Percentiles rank a stretch among this genome's conserved stretches.
phyloP scores from a whole-genome alignment of 306 rosid species.

The Casuarina glauca region DNA sequence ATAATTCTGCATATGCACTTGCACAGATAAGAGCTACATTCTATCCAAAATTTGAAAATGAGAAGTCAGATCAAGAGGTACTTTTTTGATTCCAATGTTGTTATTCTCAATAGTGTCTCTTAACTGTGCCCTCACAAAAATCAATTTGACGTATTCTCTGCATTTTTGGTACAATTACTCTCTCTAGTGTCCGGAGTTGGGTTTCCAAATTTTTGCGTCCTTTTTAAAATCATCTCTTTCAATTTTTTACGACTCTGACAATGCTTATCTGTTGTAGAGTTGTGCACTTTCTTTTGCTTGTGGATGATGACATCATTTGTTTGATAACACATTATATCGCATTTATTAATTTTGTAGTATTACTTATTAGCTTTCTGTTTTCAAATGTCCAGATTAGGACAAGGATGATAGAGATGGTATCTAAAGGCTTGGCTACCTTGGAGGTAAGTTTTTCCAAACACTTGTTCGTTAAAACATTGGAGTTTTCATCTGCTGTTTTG shows the following conservation, averaged over 20 bases:
- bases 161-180: neutral
- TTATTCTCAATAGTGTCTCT: neutral
- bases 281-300: slow-evolving; percentile 8
- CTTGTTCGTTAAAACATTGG: slow-evolving; percentile 3
- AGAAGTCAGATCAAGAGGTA: slow-evolving; percentile 95
- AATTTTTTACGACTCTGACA: neutral
- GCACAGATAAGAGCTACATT: slow-evolving; percentile 82
- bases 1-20: slow-evolving; percentile 60
- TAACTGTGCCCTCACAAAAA: neutral
- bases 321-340: slow-evolving; percentile 9
- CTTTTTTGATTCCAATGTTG: neutral
- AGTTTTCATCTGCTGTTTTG: slow-evolving; percentile 15
- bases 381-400: slow-evolving; percentile 59
- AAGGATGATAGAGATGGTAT: slow-evolving; percentile 92
- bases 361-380: slow-evolving; percentile 22
- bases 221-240: neutral
- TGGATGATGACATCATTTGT: slow-evolving; percentile 3
- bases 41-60: slow-evolving; percentile 97
- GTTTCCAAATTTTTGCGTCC: neutral
- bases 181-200: neutral
- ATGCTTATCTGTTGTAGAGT: slow-evolving; percentile 8
- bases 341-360: slow-evolving; percentile 18
- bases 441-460: slow-evolving; percentile 60
- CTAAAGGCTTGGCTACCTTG: slow-evolving; percentile 85
- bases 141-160: neutral